These are phyloP conservation scores for Daphne laureola DNA, from an alignment of 441 rosid species.

Conservation along the genomic window DNA sequence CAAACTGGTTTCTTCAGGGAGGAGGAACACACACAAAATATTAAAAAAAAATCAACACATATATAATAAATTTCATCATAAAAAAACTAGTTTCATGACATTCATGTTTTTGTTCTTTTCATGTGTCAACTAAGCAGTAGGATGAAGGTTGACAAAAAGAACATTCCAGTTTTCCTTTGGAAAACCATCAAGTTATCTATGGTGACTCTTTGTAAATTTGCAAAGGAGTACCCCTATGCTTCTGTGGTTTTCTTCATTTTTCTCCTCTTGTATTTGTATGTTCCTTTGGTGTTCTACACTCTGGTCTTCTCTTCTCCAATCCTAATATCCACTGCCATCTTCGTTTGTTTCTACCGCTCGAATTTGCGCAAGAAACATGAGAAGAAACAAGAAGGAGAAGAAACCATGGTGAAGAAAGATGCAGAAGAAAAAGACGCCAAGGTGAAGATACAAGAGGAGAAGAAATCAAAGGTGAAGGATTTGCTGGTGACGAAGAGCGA, in stretches of 20 bases:
- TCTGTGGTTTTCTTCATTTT: slow-evolving; percentile 25
- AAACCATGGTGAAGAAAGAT: slow-evolving; percentile 10
- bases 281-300: slow-evolving; percentile 52
- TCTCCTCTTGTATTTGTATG: slow-evolving; percentile 34
- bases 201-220: slow-evolving; percentile 21
- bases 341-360: slow-evolving; percentile 19
- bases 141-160: slow-evolving; percentile 48
- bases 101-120: background rate
- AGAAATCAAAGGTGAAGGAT: slow-evolving; percentile 2
- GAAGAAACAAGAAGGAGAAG: slow-evolving; percentile 1
- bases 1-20: slow-evolving; percentile 1
- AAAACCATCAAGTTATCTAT: slow-evolving; percentile 31
- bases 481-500: slow-evolving; percentile 8
- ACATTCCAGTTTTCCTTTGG: slow-evolving; percentile 25
- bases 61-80: background rate
- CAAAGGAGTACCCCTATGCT: slow-evolving; percentile 38
- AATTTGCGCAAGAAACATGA: slow-evolving; percentile 12
- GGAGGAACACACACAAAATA: too few relatives aligned
- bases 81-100: slow-evolving; percentile 6
- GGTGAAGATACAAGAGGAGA: slow-evolving; percentile 11
- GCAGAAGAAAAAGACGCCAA: background rate
- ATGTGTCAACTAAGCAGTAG: slow-evolving; percentile 7
- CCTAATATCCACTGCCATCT: slow-evolving; percentile 26
- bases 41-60: background rate
- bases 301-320: slow-evolving; percentile 44